These are phyloP conservation scores for Annulohypoxylon truncatum DNA, from an alignment of 2,329 filamentous ascomycete species.

Conservation along the genomic window DNA sequence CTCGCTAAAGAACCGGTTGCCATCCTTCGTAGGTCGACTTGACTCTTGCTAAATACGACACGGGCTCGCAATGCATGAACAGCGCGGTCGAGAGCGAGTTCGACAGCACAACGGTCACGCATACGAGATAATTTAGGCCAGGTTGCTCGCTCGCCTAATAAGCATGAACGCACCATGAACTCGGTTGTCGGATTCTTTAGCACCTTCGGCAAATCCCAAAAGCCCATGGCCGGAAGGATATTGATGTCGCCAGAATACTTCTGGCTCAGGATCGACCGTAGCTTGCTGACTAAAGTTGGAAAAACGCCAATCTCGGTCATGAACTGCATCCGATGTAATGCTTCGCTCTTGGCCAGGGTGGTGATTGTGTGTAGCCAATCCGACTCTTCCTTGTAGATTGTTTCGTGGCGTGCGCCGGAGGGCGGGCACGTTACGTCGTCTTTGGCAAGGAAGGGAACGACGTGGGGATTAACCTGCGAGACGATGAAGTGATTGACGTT, in stretches of 20 bases:
- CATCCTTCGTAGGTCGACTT: constrained; percentile 67
- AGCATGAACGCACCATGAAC: constrained; percentile 84
- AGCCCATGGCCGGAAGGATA: constrained; percentile 83
- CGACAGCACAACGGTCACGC: constrained; percentile 87
- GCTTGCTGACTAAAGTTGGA: constrained; percentile 81
- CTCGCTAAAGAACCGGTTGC: constrained; percentile 50
- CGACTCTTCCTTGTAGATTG: constrained; percentile 55
- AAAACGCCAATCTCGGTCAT: constrained; percentile 84
- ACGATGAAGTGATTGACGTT: constrained; percentile 99
- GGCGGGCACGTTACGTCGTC: constrained; percentile 70
- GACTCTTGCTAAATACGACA: constrained; percentile 75
- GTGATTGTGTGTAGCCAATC: constrained; percentile 76
- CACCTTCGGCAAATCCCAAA: constrained; percentile 79
- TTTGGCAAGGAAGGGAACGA: constrained; percentile 84
- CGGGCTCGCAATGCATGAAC: constrained; percentile 75
- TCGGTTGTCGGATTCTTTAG: constrained; percentile 86
- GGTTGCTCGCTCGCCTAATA: constrained; percentile 84
- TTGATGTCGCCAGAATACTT: constrained; percentile 96
- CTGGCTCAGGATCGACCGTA: constrained; percentile 84
- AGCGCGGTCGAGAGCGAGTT: constrained; percentile 82
- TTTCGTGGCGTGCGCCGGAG: constrained; percentile 41
- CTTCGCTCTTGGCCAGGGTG: constrained; percentile 80
- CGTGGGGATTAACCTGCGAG: constrained; percentile 95
- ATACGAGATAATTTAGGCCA: constrained; percentile 92
- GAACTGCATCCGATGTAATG: constrained; percentile 82